Percentiles rank a stretch among this genome's conserved stretches.
These are phyloP conservation scores for Bidens hawaiensis DNA, from an alignment of 140 eudicot genomes.

Conservation along the genomic window DNA sequence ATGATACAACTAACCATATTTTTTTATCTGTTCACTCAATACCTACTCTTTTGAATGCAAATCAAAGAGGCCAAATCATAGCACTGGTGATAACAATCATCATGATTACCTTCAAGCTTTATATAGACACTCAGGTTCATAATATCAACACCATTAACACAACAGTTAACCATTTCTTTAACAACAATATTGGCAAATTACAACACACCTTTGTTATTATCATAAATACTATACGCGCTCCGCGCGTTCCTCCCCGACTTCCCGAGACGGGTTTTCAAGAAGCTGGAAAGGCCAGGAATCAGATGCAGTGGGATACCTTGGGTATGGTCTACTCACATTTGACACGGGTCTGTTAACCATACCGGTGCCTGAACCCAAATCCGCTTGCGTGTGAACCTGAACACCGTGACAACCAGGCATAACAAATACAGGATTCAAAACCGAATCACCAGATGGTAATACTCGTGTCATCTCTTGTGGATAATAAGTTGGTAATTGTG, in stretches of 20 bases:
- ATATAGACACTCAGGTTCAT: slow-evolving; percentile 1
- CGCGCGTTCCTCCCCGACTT: background rate
- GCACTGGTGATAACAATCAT: background rate
- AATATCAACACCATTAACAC: slow-evolving; percentile 24
- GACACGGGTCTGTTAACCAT: slow-evolving; percentile 29
- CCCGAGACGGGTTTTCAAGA: slow-evolving; percentile 40
- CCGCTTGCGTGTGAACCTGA: slow-evolving; percentile 35
- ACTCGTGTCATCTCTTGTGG: slow-evolving; percentile 14
- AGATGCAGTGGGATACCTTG: slow-evolving; percentile 59
- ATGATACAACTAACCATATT: background rate
- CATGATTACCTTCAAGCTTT: slow-evolving; percentile 4
- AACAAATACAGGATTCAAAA: slow-evolving; percentile 46
- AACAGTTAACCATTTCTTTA: slow-evolving; percentile 2
- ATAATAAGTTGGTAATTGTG: slow-evolving; percentile 27
- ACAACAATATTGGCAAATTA: slow-evolving; percentile 1
- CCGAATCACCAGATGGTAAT: slow-evolving; percentile 28
- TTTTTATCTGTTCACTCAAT: background rate
- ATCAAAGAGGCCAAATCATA: background rate
- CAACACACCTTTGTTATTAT: background rate
- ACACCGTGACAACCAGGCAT: slow-evolving; percentile 43
- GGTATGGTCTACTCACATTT: slow-evolving; percentile 45
- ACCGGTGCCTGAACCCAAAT: too few species aligned
- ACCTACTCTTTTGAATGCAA: background rate
- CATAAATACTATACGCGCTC: slow-evolving; percentile 1
- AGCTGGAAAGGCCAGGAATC: slow-evolving; percentile 54